Conservation (phyloP, 257 asterid genomes). For the Verbascum thapsus region DNA sequence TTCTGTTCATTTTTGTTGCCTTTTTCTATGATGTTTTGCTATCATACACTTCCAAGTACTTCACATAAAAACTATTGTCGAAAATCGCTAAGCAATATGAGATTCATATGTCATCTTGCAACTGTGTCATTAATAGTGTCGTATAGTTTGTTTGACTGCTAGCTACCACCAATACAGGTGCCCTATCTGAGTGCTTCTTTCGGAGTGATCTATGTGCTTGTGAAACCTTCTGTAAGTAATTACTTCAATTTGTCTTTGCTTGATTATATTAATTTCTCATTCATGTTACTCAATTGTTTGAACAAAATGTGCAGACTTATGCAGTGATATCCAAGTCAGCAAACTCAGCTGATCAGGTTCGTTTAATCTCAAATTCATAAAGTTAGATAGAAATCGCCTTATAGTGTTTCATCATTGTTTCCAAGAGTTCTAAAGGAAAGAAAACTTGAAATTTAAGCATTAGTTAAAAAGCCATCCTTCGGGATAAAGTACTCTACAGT, state of each 20-base stretch:
- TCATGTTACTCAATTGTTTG: constrained; percentile 23
- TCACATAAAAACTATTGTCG: not conserved
- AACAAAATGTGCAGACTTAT: constrained; percentile 58
- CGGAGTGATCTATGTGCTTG: constrained; percentile 84
- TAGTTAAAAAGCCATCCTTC: not conserved
- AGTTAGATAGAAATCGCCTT: not conserved
- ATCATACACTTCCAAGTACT: too few species aligned
- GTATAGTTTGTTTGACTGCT: constrained; percentile 16
- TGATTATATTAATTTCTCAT: not conserved
- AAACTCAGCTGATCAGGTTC: constrained; percentile 74
- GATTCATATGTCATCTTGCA: not conserved
- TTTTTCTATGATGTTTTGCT: too few species aligned
- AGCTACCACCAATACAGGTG: constrained; percentile 53
- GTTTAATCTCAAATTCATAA: constrained; percentile 24
- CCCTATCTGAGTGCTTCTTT: constrained; percentile 84
- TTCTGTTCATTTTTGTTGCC: too few species aligned
- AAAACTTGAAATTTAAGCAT: not conserved
- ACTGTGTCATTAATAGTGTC: not conserved
- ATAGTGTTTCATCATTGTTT: too few species aligned
- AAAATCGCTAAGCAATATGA: not conserved
- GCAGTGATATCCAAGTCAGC: constrained; percentile 84
- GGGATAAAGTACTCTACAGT: too few species aligned
- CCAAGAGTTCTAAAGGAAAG: too few species aligned
- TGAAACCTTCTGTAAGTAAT: constrained; percentile 83
- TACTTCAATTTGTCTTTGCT: not conserved